A percentile compares a stretch with the other conserved stretches of the same genome.
Conservation (phyloP, 148 eudicot genomes). For the Drosera capensis region DNA sequence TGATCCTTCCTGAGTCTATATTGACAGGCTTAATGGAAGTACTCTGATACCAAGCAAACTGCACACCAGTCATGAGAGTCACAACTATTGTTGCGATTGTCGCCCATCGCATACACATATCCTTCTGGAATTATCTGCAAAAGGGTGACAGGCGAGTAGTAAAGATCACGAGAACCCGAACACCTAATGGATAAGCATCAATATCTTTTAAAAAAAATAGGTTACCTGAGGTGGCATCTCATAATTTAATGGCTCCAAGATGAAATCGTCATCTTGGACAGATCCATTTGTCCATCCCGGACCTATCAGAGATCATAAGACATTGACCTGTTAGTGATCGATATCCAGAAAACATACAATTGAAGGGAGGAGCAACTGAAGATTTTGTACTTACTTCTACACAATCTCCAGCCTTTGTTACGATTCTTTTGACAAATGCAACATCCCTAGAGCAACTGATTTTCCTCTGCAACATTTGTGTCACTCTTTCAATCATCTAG, state of each 20-base stretch:
- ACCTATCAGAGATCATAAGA: constrained; percentile 25
- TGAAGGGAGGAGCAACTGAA: neutral
- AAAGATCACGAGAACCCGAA: neutral
- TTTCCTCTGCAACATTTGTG: constrained; percentile 13
- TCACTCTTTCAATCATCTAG: neutral
- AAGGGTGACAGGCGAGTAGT: constrained; percentile 3
- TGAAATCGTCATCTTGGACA: constrained; percentile 60
- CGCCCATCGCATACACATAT: constrained; percentile 85
- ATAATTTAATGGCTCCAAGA: constrained; percentile 74
- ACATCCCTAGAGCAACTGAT: constrained; percentile 49
- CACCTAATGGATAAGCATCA: neutral
- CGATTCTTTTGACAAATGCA: constrained; percentile 72
- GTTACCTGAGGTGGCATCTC: constrained; percentile 71
- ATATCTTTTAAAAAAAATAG: too few relatives aligned
- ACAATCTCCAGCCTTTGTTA: constrained; percentile 74
- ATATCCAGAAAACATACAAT: neutral
- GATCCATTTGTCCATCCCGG: constrained; percentile 49
- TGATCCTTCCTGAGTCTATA: neutral
- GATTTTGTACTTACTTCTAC: constrained; percentile 47
- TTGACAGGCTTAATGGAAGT: neutral
- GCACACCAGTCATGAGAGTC: constrained; percentile 96
- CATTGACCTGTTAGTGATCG: neutral
- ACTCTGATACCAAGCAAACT: constrained; percentile 6
- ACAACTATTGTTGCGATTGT: constrained; percentile 86
- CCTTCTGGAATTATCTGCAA: constrained; percentile 77